These are phyloP conservation scores for Tolypocladium tropicale DNA, from an alignment of 2,329 filamentous ascomycete species.

Conservation along the genomic window DNA sequence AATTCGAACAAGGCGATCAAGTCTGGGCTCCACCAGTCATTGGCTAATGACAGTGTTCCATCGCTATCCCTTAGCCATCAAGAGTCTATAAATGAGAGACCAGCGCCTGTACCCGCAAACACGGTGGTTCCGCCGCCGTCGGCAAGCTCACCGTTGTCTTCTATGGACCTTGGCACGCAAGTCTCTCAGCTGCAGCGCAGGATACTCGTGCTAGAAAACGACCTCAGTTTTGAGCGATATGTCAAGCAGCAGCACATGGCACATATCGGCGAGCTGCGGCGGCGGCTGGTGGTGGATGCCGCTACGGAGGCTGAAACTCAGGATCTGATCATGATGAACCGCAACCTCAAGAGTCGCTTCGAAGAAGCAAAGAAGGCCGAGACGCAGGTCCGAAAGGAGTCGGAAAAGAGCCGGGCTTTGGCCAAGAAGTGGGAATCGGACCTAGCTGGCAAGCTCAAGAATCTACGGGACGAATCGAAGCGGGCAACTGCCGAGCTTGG, in stretches of 20 bases:
- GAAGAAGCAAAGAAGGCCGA: conserved; percentile 64
- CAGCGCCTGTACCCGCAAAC: conserved; percentile 11
- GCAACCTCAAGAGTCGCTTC: conserved; percentile 60
- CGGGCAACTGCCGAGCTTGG: conserved; percentile 49
- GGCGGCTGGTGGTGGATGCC: conserved; percentile 65
- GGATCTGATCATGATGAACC: conserved; percentile 68
- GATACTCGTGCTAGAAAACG: conserved; percentile 66
- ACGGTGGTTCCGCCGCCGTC: conserved; percentile 14
- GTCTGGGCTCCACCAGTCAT: conserved; percentile 42
- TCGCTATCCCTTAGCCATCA: conserved; percentile 42
- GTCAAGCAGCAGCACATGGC: conserved; percentile 75
- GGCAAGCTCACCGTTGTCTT: conserved; percentile 16
- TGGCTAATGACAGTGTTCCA: conserved; percentile 47
- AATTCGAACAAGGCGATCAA: conserved; percentile 49
- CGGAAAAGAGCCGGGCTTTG: conserved; percentile 59
- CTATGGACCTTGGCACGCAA: conserved; percentile 25
- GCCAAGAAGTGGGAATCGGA: conserved; percentile 72
- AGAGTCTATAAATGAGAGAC: conserved; percentile 32
- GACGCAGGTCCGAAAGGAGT: conserved; percentile 60
- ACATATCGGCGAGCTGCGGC: conserved; percentile 69
- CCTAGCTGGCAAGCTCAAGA: conserved; percentile 54
- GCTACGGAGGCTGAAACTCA: conserved; percentile 75
- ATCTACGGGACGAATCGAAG: conserved; percentile 60
- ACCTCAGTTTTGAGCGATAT: conserved; percentile 74
- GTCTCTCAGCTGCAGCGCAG: conserved; percentile 57